Evolutionary conservation across 768 basidiomycete species (phyloP).

Genomic region (Mycena crocata): DNA sequence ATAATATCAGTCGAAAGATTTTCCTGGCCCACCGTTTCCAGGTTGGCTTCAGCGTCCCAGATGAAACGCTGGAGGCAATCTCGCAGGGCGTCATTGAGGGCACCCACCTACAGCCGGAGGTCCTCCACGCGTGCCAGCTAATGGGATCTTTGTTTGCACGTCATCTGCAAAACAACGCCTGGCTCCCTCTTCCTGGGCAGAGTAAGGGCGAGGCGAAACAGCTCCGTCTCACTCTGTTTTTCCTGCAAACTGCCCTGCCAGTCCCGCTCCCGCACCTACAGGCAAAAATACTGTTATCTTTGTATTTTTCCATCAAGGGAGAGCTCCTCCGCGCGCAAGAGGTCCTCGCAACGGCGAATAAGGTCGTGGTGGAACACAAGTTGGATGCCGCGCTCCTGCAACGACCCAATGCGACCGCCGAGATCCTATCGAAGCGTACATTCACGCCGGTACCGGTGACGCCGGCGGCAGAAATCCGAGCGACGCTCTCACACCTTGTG

Average conservation of each 20-base stretch:
- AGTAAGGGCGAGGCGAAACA: conserved; percentile 19
- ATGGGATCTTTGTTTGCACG: conserved; percentile 26
- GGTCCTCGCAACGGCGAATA: neutral
- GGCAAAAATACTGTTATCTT: conserved; percentile 4
- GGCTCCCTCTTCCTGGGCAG: conserved; percentile 3
- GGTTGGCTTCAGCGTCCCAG: too few relatives aligned
- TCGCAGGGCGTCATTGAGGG: too few relatives aligned
- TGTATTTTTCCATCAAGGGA: conserved; percentile 27
- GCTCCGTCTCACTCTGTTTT: neutral
- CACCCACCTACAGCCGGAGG: conserved; percentile 7
- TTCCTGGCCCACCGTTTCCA: too few relatives aligned
- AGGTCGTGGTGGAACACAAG: neutral
- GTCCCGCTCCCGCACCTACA: conserved; percentile 14
- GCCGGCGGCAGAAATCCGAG: conserved; percentile 1
- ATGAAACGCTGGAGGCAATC: too few relatives aligned
- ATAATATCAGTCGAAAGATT: too few relatives aligned
- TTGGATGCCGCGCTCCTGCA: neutral
- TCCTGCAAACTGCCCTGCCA: neutral
- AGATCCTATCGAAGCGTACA: too few relatives aligned
- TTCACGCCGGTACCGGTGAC: conserved; percentile 3
- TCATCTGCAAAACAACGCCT: conserved; percentile 1
- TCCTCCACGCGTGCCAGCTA: conserved; percentile 27
- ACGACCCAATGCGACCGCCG: neutral
- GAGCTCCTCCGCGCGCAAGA: conserved; percentile 14
- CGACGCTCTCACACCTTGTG: conserved; percentile 18